Conservation (phyloP, 495 filamentous ascomycete species). For the Platismatia glauca region DNA sequence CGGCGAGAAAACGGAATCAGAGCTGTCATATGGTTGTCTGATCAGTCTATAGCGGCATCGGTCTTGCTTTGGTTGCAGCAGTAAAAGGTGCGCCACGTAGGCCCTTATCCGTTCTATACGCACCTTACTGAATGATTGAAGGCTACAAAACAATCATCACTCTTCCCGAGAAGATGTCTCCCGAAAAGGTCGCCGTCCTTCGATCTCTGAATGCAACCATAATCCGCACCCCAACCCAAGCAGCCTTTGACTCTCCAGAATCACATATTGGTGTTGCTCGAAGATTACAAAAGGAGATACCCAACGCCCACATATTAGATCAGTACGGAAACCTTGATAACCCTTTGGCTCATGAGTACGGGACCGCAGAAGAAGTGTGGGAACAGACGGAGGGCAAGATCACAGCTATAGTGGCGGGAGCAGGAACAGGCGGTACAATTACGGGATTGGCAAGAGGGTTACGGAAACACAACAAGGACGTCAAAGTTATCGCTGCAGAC, state of each 20-base stretch:
- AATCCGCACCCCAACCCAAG: slow-evolving; percentile 92
- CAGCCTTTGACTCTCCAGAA: slow-evolving; percentile 88
- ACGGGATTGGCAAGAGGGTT: slow-evolving; percentile 81
- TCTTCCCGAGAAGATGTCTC: slow-evolving; percentile 97
- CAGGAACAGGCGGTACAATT: slow-evolving; percentile 92
- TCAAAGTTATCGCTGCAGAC: slow-evolving; percentile 87
- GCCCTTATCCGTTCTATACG: not conserved
- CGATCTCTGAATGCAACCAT: slow-evolving; percentile 92
- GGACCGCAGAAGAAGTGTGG: slow-evolving; percentile 97
- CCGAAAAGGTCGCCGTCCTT: slow-evolving; percentile 92
- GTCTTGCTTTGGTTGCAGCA: slow-evolving; percentile 83
- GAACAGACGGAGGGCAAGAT: slow-evolving; percentile 77
- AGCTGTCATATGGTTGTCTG: slow-evolving; percentile 30
- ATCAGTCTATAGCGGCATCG: slow-evolving; percentile 55
- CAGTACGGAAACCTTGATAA: slow-evolving; percentile 93
- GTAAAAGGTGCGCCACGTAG: slow-evolving; percentile 57
- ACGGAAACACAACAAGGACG: slow-evolving; percentile 69
- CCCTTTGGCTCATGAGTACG: slow-evolving; percentile 85
- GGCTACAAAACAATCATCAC: slow-evolving; percentile 97
- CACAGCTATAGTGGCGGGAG: slow-evolving; percentile 80
- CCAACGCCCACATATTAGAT: slow-evolving; percentile 92
- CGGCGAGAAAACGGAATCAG: not conserved
- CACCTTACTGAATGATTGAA: slow-evolving; percentile 17
- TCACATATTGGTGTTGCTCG: slow-evolving; percentile 92
- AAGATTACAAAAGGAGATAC: slow-evolving; percentile 86